Evolutionary conservation across 2,329 filamentous ascomycete species (phyloP).

Genomic region (Curvularia eragrostidis): DNA sequence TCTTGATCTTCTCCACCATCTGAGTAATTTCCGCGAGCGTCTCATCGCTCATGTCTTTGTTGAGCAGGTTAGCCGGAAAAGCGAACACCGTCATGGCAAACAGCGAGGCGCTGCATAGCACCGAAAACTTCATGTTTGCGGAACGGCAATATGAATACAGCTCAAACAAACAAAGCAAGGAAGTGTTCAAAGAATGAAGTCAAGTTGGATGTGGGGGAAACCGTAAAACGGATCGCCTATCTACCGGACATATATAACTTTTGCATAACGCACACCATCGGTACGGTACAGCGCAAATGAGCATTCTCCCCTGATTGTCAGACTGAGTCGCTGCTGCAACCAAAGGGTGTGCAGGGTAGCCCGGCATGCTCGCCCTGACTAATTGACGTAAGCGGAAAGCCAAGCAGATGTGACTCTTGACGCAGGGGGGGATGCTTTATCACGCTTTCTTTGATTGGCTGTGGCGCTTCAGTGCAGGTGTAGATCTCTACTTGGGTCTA

Average conservation of each 20-base stretch:
- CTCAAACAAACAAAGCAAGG: neutral
- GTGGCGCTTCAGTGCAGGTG: neutral
- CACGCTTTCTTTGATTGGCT: neutral
- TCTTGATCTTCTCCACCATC: slow-evolving; percentile 19
- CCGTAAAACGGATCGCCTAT: neutral
- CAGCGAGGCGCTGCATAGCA: slow-evolving; percentile 18
- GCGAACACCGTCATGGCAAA: slow-evolving; percentile 17
- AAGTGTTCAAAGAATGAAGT: neutral
- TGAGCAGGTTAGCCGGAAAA: slow-evolving; percentile 21
- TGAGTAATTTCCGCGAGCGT: slow-evolving; percentile 19
- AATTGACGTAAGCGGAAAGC: neutral
- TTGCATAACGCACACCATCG: neutral
- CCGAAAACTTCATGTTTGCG: slow-evolving; percentile 17
- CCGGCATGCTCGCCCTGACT: neutral
- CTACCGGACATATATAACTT: neutral
- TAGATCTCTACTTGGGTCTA: neutral
- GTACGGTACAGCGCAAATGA: neutral
- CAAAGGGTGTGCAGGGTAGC: neutral
- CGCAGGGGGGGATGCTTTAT: neutral
- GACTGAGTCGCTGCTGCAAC: neutral
- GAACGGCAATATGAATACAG: neutral
- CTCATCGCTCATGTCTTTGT: slow-evolving; percentile 18
- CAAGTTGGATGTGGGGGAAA: neutral
- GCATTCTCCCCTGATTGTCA: neutral
- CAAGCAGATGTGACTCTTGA: neutral